These are phyloP conservation scores for Aspergillus flavus DNA, from an alignment of 2,329 filamentous ascomycete genomes.

Conservation along the genomic window DNA sequence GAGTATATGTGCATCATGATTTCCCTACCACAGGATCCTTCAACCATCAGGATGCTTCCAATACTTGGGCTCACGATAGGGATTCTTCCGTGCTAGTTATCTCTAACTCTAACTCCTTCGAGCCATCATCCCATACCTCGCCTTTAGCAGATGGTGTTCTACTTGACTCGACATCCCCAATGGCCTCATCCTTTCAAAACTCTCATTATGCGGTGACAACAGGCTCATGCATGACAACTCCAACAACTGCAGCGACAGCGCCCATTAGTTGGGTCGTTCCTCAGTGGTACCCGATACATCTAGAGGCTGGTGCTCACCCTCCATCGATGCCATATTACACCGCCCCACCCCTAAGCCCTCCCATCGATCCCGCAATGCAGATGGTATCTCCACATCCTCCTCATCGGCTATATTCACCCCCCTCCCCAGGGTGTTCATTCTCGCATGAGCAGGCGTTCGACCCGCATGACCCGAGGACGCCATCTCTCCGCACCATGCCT, in stretches of 20 bases:
- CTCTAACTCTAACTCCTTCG: slow-evolving; percentile 28
- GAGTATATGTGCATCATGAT: slow-evolving; percentile 14
- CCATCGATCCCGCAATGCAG: slow-evolving; percentile 28
- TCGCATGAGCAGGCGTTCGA: slow-evolving; percentile 21
- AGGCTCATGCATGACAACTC: slow-evolving; percentile 31
- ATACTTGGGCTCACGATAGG: slow-evolving; percentile 25
- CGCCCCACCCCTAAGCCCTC: slow-evolving; percentile 26
- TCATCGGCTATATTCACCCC: slow-evolving; percentile 23
- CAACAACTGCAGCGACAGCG: slow-evolving; percentile 25
- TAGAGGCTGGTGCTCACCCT: slow-evolving; percentile 28
- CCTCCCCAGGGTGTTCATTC: slow-evolving; percentile 23
- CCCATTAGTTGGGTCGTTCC: slow-evolving; percentile 28
- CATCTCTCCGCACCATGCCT: slow-evolving; percentile 34
- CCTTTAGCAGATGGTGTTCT: slow-evolving; percentile 28
- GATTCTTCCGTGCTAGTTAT: slow-evolving; percentile 19
- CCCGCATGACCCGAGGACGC: slow-evolving; percentile 25
- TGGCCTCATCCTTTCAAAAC: slow-evolving; percentile 28
- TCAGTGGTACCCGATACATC: slow-evolving; percentile 35
- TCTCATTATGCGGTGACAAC: slow-evolving; percentile 31
- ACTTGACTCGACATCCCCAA: slow-evolving; percentile 28
- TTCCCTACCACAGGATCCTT: slow-evolving; percentile 14
- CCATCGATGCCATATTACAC: slow-evolving; percentile 29
- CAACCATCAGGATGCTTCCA: slow-evolving; percentile 16
- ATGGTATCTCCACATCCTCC: slow-evolving; percentile 25
- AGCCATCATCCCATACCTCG: slow-evolving; percentile 30